phyloP scores from a whole-genome alignment of 495 filamentous ascomycete species.

The Cladorrhinum samala region DNA sequence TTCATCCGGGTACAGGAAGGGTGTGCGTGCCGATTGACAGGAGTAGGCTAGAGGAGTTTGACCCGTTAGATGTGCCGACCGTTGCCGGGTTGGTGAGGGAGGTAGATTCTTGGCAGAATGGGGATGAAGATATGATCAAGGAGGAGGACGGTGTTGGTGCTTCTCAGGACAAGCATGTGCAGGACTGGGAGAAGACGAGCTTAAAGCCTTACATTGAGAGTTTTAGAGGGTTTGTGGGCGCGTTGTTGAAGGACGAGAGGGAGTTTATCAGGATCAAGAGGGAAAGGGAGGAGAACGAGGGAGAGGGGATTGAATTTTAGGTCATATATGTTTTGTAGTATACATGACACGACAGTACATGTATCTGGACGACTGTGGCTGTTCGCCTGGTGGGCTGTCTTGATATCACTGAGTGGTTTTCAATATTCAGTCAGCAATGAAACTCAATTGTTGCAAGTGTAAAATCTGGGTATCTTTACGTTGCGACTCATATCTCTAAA shows the following conservation, averaged over 20 bases:
- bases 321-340: neutral
- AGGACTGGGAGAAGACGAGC: conserved; percentile 96
- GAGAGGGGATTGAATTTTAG: conserved; percentile 19
- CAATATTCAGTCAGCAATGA: no score
- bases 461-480: no score
- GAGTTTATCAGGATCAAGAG: conserved; percentile 62
- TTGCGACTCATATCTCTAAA: no score
- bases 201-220: conserved; percentile 87
- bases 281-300: conserved; percentile 46
- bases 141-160: conserved; percentile 32
- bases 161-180: conserved; percentile 42
- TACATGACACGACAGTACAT: neutral
- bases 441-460: no score
- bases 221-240: conserved; percentile 75
- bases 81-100: conserved; percentile 71
- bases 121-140: conserved; percentile 67
- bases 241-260: conserved; percentile 74
- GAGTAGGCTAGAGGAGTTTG: conserved; percentile 64
- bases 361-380: no score
- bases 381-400: no score
- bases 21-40: conserved; percentile 93
- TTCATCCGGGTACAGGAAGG: conserved; percentile 88
- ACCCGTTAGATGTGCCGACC: conserved; percentile 81
- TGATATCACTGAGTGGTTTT: no score
- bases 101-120: conserved; percentile 62